These are phyloP conservation scores for Barnettozyma sucrosica DNA, from an alignment of 805 yeast species.

Conservation along the genomic window DNA sequence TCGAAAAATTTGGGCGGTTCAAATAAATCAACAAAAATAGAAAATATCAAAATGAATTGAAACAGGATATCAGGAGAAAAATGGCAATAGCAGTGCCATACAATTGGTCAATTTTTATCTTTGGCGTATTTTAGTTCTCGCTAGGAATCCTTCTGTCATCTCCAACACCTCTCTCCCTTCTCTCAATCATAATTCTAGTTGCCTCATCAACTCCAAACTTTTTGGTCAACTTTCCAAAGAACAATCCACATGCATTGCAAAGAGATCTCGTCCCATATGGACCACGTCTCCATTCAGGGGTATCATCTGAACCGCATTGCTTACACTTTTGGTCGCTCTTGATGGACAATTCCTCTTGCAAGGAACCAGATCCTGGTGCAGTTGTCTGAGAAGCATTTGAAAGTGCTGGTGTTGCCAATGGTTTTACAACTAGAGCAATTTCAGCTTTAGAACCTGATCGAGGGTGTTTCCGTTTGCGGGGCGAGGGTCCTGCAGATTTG, in stretches of 20 bases:
- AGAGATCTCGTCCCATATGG: slow-evolving; percentile 69
- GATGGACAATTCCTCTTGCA: slow-evolving; percentile 17
- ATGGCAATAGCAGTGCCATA: not conserved
- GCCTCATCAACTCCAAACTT: slow-evolving; percentile 36
- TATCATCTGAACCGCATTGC: slow-evolving; percentile 69
- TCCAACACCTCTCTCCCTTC: slow-evolving; percentile 23
- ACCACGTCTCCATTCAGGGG: slow-evolving; percentile 88
- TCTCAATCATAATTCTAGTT: slow-evolving; percentile 18
- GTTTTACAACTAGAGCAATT: slow-evolving; percentile 18
- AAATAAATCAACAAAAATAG: not conserved
- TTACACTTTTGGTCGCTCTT: slow-evolving; percentile 33
- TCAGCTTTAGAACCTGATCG: slow-evolving; percentile 3
- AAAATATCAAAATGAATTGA: not conserved
- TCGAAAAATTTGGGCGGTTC: not conserved
- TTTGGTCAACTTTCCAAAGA: slow-evolving; percentile 54
- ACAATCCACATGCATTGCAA: slow-evolving; percentile 72
- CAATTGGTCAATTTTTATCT: too few species aligned
- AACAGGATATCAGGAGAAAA: not conserved
- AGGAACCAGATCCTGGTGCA: not conserved
- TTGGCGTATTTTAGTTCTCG: slow-evolving; percentile 1
- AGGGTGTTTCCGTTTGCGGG: slow-evolving; percentile 1
- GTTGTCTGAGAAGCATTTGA: not conserved
- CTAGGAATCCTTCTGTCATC: slow-evolving; percentile 26
- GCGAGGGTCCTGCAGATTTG: not conserved
- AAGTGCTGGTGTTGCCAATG: slow-evolving; percentile 14